Evolutionary conservation across 495 filamentous ascomycete genomes (phyloP), one percentile per base, ranked within the genome.

Genomic region (Talaromyces borbonicus): DNA sequence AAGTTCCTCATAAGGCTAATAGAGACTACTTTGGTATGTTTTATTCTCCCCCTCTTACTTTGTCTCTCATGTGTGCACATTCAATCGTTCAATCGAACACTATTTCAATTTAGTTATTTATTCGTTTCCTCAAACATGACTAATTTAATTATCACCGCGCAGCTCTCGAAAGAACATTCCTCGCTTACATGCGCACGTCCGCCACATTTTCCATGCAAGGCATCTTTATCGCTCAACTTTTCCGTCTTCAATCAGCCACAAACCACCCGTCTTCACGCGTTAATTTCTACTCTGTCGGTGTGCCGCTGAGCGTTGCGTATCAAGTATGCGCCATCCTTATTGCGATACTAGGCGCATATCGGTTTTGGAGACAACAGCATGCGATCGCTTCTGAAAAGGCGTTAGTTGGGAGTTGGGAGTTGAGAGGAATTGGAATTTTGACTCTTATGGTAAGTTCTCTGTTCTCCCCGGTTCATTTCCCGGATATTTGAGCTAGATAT

Each of bases 151-250:
- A n/a, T 23, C 6, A 11, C 27, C 37, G 52, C 40, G 37, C 56
- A 90, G 87, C 85, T 23, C 71, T 87, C 20, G 84, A 92, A 62
- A 70, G 84, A 47, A 92, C 84, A 26, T 90, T 84, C 57, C 78
- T 90, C 35, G 79, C 72, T 40, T 90, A 89, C 61, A 70, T 87
- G 32, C 80, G 85, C 41, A 88, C 84, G 6, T 84, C 83, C 0
- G 59, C 84, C 19, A 66, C 77, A 5, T 65, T 90, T 18, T 74
- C 84, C 4, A 81, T 89, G 62, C 66, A 80, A 42, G 77, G 80
- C 33, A 75, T 81, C 5, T 53, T 80, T 19, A 68, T 83, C 29
- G 77, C 84, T 0, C 84, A 90, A 55, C 73, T 88, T 5, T 84
- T 82, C 54, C 69, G 78, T 43, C 71, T 90, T 3, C 52, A 42